Evolutionary conservation across 352 stramenopile genomes (phyloP).

Genomic region (Phytophthora nicotianae): DNA sequence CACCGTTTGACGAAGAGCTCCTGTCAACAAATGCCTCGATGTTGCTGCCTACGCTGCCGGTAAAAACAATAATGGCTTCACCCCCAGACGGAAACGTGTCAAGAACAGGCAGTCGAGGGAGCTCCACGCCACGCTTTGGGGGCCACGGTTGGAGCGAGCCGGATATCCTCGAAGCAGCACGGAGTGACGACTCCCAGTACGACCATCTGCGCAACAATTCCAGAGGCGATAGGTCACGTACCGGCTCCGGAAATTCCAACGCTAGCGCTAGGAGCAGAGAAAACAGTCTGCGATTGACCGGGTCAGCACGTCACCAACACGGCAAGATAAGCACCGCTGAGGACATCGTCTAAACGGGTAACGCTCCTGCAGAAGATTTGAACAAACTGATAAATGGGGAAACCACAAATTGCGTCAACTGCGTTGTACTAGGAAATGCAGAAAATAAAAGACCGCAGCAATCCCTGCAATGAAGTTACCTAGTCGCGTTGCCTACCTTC

Average conservation of each 20-base stretch:
- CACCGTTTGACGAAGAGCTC: slow-evolving; percentile 31
- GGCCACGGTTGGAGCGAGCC: slow-evolving; percentile 52
- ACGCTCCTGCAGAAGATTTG: slow-evolving; percentile 11
- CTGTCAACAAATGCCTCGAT: slow-evolving; percentile 25
- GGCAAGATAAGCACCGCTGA: slow-evolving; percentile 27
- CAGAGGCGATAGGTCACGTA: slow-evolving; percentile 24
- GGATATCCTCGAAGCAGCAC: slow-evolving; percentile 25
- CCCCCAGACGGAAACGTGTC: slow-evolving; percentile 13
- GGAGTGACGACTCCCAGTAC: slow-evolving; percentile 32
- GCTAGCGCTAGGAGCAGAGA: slow-evolving; percentile 25
- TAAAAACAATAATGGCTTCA: slow-evolving; percentile 29
- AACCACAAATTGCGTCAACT: slow-evolving; percentile 34
- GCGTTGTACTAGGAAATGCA: slow-evolving; percentile 27
- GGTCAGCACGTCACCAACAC: slow-evolving; percentile 24
- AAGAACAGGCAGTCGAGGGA: slow-evolving; percentile 25
- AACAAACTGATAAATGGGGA: slow-evolving; percentile 19
- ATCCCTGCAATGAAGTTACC: slow-evolving; percentile 2
- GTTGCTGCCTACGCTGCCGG: slow-evolving; percentile 29
- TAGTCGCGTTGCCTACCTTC: slow-evolving; percentile 25
- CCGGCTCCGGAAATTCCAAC: slow-evolving; percentile 17
- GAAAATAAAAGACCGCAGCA: slow-evolving; percentile 17
- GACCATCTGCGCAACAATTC: slow-evolving; percentile 30
- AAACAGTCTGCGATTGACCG: slow-evolving; percentile 30
- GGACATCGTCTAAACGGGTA: slow-evolving; percentile 25
- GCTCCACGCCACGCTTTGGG: slow-evolving; percentile 22